Base-by-base conservation (phyloP, 192 early-diverging fungal species). In the Coemansia sp. region DNA sequence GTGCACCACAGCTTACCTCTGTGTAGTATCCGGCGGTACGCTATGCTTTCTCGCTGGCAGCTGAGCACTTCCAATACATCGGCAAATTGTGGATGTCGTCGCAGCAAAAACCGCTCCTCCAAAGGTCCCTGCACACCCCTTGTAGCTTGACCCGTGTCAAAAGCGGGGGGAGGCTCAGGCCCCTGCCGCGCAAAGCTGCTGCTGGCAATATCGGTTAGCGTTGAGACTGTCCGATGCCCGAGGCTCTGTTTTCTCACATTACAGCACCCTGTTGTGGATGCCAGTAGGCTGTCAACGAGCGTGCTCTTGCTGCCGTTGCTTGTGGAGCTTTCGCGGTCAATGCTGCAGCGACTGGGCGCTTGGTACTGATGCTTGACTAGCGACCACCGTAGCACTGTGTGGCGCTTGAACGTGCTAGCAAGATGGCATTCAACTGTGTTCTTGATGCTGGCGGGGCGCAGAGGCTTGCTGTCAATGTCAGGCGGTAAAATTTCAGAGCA, bases 1-100 rank as follows among this genome's bases (percentile, higher is more conserved):
- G 73, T 64, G 23, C 68, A 61, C 77, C 77, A 72, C 15, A 59
- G 45, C 54, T 53, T 67, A 9, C 66, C 62, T 15, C 49, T 2
- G 12, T 59, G 64, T 6, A 59, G 29, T 25, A 80, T 67, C 5
- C 67, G 70, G 12, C 77, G 64, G 43, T 80, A 80, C 10, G 52
- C 72, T 0, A 73, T 67, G 4, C 32, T 2, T 27, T 43, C 50
- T 19, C 69, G 60, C 14, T 59, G 65, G 43, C 65, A 62, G 59
- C 69, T 62, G 9, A 71, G 10, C 15, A 71, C 65, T 17, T 80
- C 72, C 17, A 74, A 17, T 9, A 74, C 69, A 0, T 57, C 68
- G 2, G 62, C 15, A 41, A 60, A 74, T 17, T 32, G 61, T 27
- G 62, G 23, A 41, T 74, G 64, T 0, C 47, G 77, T 12, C 59